Evolutionary conservation across 164 flowering plant species (phyloP).

Genomic region (Litsea cubeba): DNA sequence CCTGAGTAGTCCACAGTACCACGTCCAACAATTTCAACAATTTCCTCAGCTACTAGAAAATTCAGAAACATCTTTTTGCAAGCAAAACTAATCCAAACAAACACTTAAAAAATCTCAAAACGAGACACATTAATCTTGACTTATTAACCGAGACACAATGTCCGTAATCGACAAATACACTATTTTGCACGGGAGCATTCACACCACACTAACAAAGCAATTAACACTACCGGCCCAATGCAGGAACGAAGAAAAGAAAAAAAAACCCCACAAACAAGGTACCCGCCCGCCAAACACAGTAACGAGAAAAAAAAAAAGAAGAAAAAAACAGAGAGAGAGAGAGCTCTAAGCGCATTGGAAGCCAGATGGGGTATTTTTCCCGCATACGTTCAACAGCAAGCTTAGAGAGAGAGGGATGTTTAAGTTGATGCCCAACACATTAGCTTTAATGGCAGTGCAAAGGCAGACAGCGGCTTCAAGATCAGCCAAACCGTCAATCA

Average conservation of each 20-base stretch:
- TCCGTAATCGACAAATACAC: no score
- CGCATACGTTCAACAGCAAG: slow-evolving; percentile 54
- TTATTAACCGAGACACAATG: no score
- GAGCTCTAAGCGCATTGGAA: slow-evolving; percentile 41
- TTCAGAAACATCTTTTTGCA: no score
- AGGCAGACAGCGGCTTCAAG: slow-evolving; percentile 75
- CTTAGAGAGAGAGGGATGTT: slow-evolving; percentile 49
- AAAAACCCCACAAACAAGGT: not conserved
- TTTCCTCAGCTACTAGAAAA: no score
- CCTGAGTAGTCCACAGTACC: no score
- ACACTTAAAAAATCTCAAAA: no score
- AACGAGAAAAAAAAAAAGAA: no score
- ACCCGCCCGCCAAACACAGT: not conserved
- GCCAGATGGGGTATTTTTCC: slow-evolving; percentile 54
- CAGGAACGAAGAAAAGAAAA: not conserved
- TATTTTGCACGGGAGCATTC: not conserved
- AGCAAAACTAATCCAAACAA: no score
- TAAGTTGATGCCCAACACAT: slow-evolving; percentile 49
- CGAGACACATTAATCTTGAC: no score
- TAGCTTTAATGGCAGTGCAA: slow-evolving; percentile 67
- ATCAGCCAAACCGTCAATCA: slow-evolving; percentile 49
- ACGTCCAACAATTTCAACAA: no score
- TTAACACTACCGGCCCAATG: not conserved
- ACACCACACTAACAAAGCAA: not conserved
- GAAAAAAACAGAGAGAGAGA: not conserved